Evolutionary conservation across 2,329 filamentous ascomycete genomes (phyloP).

Genomic region (Ilyonectria robusta): DNA sequence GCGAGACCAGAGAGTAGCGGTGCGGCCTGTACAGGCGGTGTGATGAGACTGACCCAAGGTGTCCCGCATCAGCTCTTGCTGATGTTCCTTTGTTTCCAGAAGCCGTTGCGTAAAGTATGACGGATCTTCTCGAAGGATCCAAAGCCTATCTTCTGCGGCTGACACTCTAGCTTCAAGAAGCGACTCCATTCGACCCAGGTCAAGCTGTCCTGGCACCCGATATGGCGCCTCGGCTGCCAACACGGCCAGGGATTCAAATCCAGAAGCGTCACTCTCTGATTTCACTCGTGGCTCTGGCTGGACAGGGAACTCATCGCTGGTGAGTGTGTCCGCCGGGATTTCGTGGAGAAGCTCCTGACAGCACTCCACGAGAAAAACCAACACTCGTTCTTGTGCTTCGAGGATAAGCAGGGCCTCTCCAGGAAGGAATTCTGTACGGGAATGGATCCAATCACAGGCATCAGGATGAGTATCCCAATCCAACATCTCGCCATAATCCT

Average conservation of each 20-base stretch:
- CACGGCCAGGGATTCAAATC: conserved; percentile 55
- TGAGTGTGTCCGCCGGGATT: conserved; percentile 52
- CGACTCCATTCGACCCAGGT: conserved; percentile 60
- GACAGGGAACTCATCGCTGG: conserved; percentile 47
- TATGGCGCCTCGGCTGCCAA: conserved; percentile 68
- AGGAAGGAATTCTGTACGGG: conserved; percentile 55
- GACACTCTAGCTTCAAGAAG: conserved; percentile 59
- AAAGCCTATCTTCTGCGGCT: conserved; percentile 67
- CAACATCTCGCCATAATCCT: conserved; percentile 56
- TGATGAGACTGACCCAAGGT: conserved; percentile 50
- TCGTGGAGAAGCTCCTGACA: conserved; percentile 66
- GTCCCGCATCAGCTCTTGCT: conserved; percentile 60
- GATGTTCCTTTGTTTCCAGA: conserved; percentile 61
- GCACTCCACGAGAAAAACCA: conserved; percentile 64
- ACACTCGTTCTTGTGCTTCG: conserved; percentile 63
- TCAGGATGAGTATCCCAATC: conserved; percentile 52
- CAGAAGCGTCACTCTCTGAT: conserved; percentile 47
- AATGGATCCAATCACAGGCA: conserved; percentile 55
- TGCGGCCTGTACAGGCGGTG: not conserved
- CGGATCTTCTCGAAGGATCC: conserved; percentile 71
- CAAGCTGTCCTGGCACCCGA: conserved; percentile 60
- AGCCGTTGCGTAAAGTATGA: conserved; percentile 65
- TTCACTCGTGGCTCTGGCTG: conserved; percentile 55
- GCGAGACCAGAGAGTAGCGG: conserved; percentile 55
- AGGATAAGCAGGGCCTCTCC: conserved; percentile 65